Base-by-base conservation (phyloP, 2,329 filamentous ascomycete genomes). In the Juglanconis juglandina region DNA sequence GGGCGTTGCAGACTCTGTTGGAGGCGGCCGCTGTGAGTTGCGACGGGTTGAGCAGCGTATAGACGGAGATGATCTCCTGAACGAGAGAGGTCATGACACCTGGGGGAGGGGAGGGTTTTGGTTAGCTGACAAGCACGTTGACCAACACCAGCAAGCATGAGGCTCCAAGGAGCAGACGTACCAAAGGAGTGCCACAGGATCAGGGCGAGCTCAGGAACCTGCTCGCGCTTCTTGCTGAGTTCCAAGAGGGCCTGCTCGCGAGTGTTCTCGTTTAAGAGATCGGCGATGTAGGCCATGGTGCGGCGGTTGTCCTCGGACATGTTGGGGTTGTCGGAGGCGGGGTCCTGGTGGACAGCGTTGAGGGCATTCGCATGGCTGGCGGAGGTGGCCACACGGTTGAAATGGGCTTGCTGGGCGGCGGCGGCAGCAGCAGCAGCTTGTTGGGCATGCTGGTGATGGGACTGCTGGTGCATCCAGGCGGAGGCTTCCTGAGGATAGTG, bases 131-230 rank as follows among this genome's bases (percentile, higher is more conserved):
- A 13, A 50, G 35, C 35, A 13, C 46, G 42, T 10, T 48, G 30
- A 37, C 39, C 33, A 33, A 3, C 39, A 13, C 13, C 24, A 17
- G 34, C 17, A 17, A 5, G 34, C 17, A 13, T 8, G 33, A 33
- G 10, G 6, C 24, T 14, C 4, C 7, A 10, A 7, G 4, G 10
- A 14, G 32, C 3, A 30, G n/a, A 76, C 86, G 66, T 85, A 96
- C 94, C 95, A 71, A 97, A 98, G 3, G 94, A 98, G 76, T 99
- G 95, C 95, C 95, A 99, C 64, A 99, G 81, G 63, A 99, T 96
- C 69, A 99, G 80, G 51, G 95, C 95, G 62, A 99, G 81, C 78
- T 99, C 95, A 0, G 95, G 94, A 14, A 99, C 95, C 76, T 98
- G 95, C 77, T 99, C 95, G 60, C 95, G 83, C 84, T 99, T 99